These are phyloP conservation scores for Aspergillus egyptiacus DNA, from an alignment of 495 filamentous ascomycete genomes.

Conservation along the genomic window DNA sequence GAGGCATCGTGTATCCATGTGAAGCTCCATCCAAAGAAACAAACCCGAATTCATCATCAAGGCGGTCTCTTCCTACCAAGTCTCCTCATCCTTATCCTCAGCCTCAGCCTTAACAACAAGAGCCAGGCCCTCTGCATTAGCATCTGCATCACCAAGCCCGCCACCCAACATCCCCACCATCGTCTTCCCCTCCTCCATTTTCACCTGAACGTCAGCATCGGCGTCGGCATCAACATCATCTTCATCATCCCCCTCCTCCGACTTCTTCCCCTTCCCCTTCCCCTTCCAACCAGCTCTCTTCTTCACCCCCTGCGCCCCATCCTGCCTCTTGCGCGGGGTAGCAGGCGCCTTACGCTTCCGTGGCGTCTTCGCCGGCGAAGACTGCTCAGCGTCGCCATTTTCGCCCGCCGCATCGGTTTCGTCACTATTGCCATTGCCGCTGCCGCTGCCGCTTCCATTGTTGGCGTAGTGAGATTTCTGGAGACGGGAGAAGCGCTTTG, in stretches of 20 bases:
- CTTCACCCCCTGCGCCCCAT: not conserved
- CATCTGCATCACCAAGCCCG: too few relatives aligned
- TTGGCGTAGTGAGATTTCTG: constrained; percentile 44
- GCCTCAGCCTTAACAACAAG: not conserved
- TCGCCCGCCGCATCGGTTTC: not conserved
- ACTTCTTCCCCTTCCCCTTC: not conserved
- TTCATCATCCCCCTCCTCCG: not conserved
- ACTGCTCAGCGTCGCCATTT: not conserved
- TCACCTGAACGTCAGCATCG: not conserved
- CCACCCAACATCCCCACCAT: not conserved
- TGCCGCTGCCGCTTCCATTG: not conserved
- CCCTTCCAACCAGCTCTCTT: too few relatives aligned
- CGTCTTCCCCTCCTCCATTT: not conserved
- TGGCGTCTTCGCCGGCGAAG: not conserved
- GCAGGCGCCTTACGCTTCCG: not conserved
- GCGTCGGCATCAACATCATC: not conserved
- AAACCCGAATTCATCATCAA: too few relatives aligned
- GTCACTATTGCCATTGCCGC: not conserved
- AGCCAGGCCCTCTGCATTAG: not conserved
- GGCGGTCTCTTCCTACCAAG: too few relatives aligned
- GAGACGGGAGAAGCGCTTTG: constrained; percentile 61
- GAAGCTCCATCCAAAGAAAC: too few relatives aligned
- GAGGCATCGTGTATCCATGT: too few relatives aligned
- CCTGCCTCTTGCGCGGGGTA: not conserved
- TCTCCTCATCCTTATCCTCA: not conserved